phyloP scores from a whole-genome alignment of 2,329 filamentous ascomycete species.

The Lasiodiplodia hormozganensis region DNA sequence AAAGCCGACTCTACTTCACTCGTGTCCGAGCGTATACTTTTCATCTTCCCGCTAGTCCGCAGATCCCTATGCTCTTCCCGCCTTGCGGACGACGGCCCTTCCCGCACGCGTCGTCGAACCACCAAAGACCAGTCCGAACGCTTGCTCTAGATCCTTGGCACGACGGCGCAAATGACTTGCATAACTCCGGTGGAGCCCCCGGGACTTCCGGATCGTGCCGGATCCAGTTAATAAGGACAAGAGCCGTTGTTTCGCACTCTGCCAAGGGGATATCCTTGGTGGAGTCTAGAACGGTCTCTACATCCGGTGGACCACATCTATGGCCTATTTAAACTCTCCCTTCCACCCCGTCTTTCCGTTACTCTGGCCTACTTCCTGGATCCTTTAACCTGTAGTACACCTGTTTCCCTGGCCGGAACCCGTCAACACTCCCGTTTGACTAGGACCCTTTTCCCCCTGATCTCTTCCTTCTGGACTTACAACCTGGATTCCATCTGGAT shows the following conservation, averaged over 20 bases:
- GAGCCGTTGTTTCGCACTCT: background rate
- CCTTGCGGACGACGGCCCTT: slow-evolving; percentile 7
- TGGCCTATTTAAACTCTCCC: background rate
- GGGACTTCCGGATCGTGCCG: background rate
- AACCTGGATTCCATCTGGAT: background rate
- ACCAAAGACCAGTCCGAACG: background rate
- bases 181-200: background rate
- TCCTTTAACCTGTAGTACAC: background rate
- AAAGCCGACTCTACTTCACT: background rate
- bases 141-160: slow-evolving; percentile 5
- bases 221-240: slow-evolving; percentile 1
- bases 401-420: background rate
- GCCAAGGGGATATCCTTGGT: slow-evolving; percentile 7
- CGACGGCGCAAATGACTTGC: background rate
- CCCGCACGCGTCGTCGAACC: slow-evolving; percentile 7
- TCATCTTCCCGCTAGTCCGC: slow-evolving; percentile 2
- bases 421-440: background rate
- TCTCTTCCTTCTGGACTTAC: background rate
- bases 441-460: background rate
- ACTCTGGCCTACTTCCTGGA: background rate
- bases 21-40: slow-evolving; percentile 9
- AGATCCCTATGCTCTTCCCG: slow-evolving; percentile 12
- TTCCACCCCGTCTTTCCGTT: background rate
- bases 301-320: background rate
- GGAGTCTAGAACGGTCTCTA: slow-evolving; percentile 2